A percentile compares a stretch with the other conserved stretches of the same genome.
Evolutionary conservation across 371 early-diverging fungal genomes (phyloP).

Genomic region (Agmasoma carcini): DNA sequence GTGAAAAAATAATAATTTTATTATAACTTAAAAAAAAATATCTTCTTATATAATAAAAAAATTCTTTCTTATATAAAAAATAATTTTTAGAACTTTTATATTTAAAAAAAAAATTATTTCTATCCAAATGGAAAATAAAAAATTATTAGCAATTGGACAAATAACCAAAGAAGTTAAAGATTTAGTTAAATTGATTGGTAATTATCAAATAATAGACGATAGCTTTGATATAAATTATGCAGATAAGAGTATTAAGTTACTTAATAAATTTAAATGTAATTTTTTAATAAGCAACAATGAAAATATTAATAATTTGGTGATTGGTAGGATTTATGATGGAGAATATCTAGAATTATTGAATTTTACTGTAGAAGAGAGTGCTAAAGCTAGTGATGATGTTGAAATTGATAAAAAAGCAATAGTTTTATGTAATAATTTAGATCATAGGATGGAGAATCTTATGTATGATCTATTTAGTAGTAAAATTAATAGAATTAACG

Average conservation of each 20-base stretch:
- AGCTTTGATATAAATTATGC: slow-evolving; percentile 8
- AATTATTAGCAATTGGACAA: slow-evolving; percentile 16
- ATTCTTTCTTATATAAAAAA: background rate
- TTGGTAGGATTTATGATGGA: slow-evolving; percentile 33
- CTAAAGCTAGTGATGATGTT: slow-evolving; percentile 24
- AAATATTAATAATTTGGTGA: slow-evolving; percentile 4
- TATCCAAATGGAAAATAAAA: slow-evolving; percentile 10
- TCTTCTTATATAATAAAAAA: background rate
- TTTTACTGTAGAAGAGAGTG: slow-evolving; percentile 22
- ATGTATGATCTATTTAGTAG: slow-evolving; percentile 11
- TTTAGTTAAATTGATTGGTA: slow-evolving; percentile 16
- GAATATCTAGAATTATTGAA: slow-evolving; percentile 33
- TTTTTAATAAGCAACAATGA: slow-evolving; percentile 17
- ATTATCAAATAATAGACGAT: slow-evolving; percentile 12
- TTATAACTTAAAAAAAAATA: background rate
- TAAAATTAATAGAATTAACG: slow-evolving; percentile 12
- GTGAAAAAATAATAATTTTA: slow-evolving; percentile 1
- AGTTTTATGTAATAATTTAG: slow-evolving; percentile 26
- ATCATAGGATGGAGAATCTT: background rate
- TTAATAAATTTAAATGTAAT: slow-evolving; percentile 21
- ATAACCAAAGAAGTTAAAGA: slow-evolving; percentile 16
- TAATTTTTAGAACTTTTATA: background rate
- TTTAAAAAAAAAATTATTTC: slow-evolving; percentile 16
- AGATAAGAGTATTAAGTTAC: slow-evolving; percentile 7
- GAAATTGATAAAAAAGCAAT: slow-evolving; percentile 15